Base-by-base conservation (phyloP, 345 rosid species). In the Syzygium aromaticum region DNA sequence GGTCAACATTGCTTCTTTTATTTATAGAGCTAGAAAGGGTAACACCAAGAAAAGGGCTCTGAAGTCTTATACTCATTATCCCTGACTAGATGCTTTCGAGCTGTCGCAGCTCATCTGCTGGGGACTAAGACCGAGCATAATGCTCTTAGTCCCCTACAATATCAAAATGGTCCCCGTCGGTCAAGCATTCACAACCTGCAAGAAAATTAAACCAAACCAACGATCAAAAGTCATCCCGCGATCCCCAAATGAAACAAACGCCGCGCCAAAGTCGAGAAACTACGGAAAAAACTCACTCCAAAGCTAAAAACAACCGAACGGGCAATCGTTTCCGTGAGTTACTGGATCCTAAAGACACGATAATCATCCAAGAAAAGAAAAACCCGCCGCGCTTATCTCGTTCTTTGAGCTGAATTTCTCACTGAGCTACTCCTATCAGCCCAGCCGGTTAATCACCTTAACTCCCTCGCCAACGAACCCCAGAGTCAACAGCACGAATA, bases 61-160 rank as follows among this genome's bases (percentile, higher is more conserved):
- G 90, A 78, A 95, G 91, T 86, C 91, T 91, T 63, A 89, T 85
- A 87, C 95, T 93, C 97, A 94, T 96, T 90, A 89, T 88, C 86
- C 89, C 85, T 27, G 51, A 38, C 59, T 78, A 28, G 82, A 40
- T 19, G 54, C 28, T 53, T 82, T 80, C 25, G 51, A 78, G 51
- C 86, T 22, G 57, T 56, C 6, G 51, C 87, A 40, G 73, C 91
- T 92, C 94, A 92, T 92, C 89, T 91, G 91, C 84, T 86, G 93
- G 97, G 96, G 96, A 94, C 97, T 93, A 92, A 92, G 95, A 94
- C 97, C 94, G 92, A 92, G 94, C 90, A 92, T 78, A 86, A 73
- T 80, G 87, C 92, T 93, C 94, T 91, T 89, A 93, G 49, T 33
- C 59, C 86, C 57, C 54, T 53, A 73, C 49, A 10, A 28, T 1